phyloP scores from a whole-genome alignment of 306 rosid species.

The Citrullus colocynthis region DNA sequence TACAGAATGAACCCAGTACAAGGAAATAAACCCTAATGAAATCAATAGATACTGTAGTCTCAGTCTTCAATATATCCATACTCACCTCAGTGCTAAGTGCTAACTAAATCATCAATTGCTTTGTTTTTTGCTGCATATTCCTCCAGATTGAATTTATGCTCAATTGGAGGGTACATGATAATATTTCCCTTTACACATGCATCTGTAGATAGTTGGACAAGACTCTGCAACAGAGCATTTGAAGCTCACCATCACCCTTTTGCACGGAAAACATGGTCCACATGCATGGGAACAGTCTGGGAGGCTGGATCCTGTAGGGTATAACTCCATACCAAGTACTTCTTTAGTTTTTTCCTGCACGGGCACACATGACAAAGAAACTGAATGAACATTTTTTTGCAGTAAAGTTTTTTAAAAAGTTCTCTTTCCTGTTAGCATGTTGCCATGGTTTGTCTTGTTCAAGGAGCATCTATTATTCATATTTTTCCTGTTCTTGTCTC shows the following conservation, averaged over 20 bases:
- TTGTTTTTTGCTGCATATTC: background rate
- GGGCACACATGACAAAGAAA: background rate
- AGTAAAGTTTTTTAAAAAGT: background rate
- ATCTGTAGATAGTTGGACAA: conserved; percentile 76
- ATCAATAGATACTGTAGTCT: background rate
- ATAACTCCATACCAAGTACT: conserved; percentile 38
- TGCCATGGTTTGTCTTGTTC: background rate
- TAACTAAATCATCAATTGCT: background rate
- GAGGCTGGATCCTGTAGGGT: conserved; percentile 61
- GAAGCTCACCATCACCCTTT: conserved; percentile 87
- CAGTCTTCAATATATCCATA: background rate
- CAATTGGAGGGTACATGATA: conserved; percentile 86
- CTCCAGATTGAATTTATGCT: conserved; percentile 9
- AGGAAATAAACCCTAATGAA: background rate
- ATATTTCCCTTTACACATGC: conserved; percentile 76
- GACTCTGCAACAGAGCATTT: conserved; percentile 74
- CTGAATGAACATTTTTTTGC: background rate
- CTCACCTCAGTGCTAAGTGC: background rate
- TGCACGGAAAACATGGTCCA: conserved; percentile 89
- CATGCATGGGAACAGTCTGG: conserved; percentile 96
- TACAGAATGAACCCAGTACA: background rate
- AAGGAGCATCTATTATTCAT: background rate
- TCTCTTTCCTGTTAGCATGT: background rate
- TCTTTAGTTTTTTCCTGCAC: conserved; percentile 25
- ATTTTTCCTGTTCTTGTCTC: background rate